These are phyloP conservation scores for Ajuga reptans DNA, from an alignment of 305 asterid species.

Conservation along the genomic window DNA sequence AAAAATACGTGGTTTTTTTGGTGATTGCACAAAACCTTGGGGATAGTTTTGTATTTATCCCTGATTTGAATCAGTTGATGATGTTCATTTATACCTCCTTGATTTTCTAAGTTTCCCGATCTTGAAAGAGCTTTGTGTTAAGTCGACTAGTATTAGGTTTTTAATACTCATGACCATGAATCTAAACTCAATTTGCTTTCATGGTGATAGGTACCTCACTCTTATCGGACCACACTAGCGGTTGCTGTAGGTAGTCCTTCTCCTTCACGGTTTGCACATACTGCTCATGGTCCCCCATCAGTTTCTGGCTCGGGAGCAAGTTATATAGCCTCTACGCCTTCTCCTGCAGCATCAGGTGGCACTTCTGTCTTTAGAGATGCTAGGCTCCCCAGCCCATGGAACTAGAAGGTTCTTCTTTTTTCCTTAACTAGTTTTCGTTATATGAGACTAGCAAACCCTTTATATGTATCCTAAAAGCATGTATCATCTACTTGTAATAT, in stretches of 20 bases:
- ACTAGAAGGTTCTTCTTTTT: conserved; percentile 23
- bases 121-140: neutral
- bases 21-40: neutral
- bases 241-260: conserved; percentile 59
- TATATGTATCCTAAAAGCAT: neutral
- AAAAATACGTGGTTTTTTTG: neutral
- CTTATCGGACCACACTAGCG: conserved; percentile 47
- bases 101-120: neutral
- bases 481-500: neutral
- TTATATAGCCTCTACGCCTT: conserved; percentile 65
- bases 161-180: neutral
- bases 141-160: neutral
- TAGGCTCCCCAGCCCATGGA: conserved; percentile 65
- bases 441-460: neutral
- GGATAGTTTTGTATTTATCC: neutral
- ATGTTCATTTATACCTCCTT: neutral
- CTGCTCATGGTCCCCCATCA: conserved; percentile 49
- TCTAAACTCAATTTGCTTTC: conserved; percentile 8
- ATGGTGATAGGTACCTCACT: conserved; percentile 47
- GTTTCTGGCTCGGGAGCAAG: conserved; percentile 63
- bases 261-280: conserved; percentile 70
- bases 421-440: neutral
- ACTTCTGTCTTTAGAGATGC: conserved; percentile 63
- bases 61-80: neutral
- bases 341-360: conserved; percentile 94